A percentile compares a stretch with the other conserved stretches of the same genome.
These are phyloP conservation scores for Cornus suecica DNA, from an alignment of 148 eudicot genomes.

Conservation along the genomic window DNA sequence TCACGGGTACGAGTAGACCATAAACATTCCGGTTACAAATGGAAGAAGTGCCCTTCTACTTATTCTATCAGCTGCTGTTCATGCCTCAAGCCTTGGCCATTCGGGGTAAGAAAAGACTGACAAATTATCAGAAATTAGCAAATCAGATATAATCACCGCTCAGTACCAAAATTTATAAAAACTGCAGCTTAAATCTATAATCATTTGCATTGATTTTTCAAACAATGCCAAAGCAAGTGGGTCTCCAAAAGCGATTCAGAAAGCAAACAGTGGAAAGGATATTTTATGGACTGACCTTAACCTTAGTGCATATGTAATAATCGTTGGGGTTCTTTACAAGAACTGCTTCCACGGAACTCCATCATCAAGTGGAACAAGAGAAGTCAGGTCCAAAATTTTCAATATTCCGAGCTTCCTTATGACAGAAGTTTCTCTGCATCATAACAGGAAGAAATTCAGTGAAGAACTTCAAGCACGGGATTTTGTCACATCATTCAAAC, in stretches of 20 bases:
- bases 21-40: not conserved
- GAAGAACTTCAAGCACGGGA: not conserved
- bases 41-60: not conserved
- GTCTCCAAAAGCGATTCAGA: not conserved
- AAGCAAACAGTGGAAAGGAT: not conserved
- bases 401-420: conserved; percentile 30
- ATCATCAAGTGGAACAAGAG: conserved; percentile 54
- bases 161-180: not conserved
- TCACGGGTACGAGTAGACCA: not conserved
- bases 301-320: conserved; percentile 83
- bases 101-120: not conserved
- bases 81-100: conserved; percentile 9
- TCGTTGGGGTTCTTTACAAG: conserved; percentile 52
- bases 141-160: not conserved
- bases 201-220: not conserved
- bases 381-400: conserved; percentile 57
- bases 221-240: not conserved
- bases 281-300: conserved; percentile 42
- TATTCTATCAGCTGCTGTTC: not conserved
- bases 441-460: not conserved
- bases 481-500: not conserved
- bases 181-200: not conserved
- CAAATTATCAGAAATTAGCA: not conserved
- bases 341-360: conserved; percentile 39
- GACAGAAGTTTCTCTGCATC: conserved; percentile 48